These are phyloP conservation scores for Calycina marina DNA, from an alignment of 2,329 filamentous ascomycete species.

Conservation along the genomic window DNA sequence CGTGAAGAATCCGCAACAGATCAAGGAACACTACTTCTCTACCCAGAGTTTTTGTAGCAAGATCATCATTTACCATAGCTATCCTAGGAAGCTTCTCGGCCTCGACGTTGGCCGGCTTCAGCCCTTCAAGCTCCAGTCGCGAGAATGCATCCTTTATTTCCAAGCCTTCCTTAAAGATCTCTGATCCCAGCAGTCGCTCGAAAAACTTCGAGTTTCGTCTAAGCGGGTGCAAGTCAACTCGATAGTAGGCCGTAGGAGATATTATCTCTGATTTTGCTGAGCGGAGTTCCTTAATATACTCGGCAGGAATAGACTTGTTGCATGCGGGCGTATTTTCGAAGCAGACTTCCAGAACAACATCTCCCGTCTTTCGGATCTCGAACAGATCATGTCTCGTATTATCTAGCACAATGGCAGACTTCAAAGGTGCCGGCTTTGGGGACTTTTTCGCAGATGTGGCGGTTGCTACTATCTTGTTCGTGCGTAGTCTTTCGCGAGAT, in stretches of 20 bases:
- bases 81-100: constrained; percentile 45
- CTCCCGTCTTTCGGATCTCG: constrained; percentile 40
- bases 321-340: constrained; percentile 45
- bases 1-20: constrained; percentile 52
- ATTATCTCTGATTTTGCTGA: constrained; percentile 14
- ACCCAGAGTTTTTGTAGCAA: constrained; percentile 44
- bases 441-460: neutral
- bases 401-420: constrained; percentile 10
- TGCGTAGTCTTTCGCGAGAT: neutral
- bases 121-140: constrained; percentile 29
- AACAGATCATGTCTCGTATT: constrained; percentile 24
- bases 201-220: constrained; percentile 56
- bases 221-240: constrained; percentile 42
- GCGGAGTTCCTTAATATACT: constrained; percentile 28
- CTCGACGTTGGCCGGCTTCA: constrained; percentile 34
- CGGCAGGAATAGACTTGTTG: constrained; percentile 32
- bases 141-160: constrained; percentile 36
- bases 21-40: constrained; percentile 51
- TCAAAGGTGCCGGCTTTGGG: neutral
- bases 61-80: constrained; percentile 51
- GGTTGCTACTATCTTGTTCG: neutral
- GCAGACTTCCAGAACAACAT: constrained; percentile 50
- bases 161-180: constrained; percentile 46
- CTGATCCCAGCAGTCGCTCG: constrained; percentile 46
- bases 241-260: constrained; percentile 29